Conservation (phyloP, 2,329 filamentous ascomycete species). For the Penicillium sp. region DNA sequence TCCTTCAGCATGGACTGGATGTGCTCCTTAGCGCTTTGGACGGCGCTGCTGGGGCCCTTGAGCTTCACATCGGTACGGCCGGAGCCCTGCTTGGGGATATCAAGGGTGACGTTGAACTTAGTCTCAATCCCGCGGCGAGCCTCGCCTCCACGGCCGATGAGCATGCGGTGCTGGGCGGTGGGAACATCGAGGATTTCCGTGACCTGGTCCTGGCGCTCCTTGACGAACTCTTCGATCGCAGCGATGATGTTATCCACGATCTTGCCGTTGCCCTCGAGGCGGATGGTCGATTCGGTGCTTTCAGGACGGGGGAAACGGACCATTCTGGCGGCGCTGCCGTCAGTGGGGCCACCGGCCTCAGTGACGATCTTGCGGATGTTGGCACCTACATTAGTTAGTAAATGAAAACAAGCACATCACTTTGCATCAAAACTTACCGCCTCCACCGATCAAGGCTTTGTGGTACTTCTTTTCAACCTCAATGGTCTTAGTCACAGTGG, state of each 20-base stretch:
- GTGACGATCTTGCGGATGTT: constrained; percentile 84
- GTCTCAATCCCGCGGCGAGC: constrained; percentile 80
- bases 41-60: constrained; percentile 71
- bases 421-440: constrained; percentile 61
- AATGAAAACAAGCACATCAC: background rate
- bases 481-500: constrained; percentile 78
- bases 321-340: constrained; percentile 79
- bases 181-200: constrained; percentile 78
- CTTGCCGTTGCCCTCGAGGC: constrained; percentile 77
- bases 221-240: constrained; percentile 75
- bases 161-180: constrained; percentile 80
- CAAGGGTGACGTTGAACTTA: constrained; percentile 80
- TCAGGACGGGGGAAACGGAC: constrained; percentile 94
- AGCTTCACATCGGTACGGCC: constrained; percentile 83
- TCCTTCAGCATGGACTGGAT: constrained; percentile 74
- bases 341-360: constrained; percentile 83
- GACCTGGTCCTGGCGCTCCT: constrained; percentile 79
- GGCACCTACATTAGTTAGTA: constrained; percentile 60
- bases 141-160: constrained; percentile 91
- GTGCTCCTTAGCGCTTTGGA: constrained; percentile 83
- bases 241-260: constrained; percentile 87
- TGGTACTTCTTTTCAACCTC: constrained; percentile 96
- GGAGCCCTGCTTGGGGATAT: constrained; percentile 86
- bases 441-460: constrained; percentile 75
- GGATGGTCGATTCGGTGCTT: constrained; percentile 76